Conservation (phyloP, 2,329 filamentous ascomycete genomes). For the Trichoderma polysporum region DNA sequence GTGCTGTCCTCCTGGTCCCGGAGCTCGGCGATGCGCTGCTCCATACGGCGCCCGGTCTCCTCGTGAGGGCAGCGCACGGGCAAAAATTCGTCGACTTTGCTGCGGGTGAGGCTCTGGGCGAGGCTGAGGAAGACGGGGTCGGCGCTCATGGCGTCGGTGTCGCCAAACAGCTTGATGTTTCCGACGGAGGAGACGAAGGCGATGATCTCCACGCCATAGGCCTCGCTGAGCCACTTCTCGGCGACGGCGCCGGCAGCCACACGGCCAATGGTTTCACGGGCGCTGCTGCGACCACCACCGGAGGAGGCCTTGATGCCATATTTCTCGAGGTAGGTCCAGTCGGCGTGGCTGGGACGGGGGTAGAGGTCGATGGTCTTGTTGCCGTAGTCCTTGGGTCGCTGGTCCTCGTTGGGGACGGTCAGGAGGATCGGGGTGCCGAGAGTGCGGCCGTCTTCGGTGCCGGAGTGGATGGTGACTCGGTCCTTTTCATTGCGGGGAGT, state of each 20-base stretch:
- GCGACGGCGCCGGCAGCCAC: conserved; percentile 90
- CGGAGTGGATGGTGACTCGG: background rate
- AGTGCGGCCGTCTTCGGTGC: conserved; percentile 61
- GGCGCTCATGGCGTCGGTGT: too few species aligned
- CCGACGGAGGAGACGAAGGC: conserved; percentile 88
- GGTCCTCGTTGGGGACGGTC: conserved; percentile 87
- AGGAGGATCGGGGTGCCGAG: conserved; percentile 87
- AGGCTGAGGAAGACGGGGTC: too few species aligned
- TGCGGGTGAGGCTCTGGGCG: too few species aligned
- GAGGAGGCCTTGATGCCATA: conserved; percentile 92
- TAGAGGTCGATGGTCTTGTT: conserved; percentile 86
- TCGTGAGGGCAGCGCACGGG: too few species aligned
- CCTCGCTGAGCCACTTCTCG: conserved; percentile 82
- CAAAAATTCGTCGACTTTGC: too few species aligned
- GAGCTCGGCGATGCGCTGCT: conserved; percentile 72
- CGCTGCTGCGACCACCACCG: conserved; percentile 85
- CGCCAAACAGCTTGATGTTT: too few species aligned
- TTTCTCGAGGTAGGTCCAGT: conserved; percentile 97
- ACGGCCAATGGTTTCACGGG: conserved; percentile 91
- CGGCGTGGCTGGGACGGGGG: conserved; percentile 88
- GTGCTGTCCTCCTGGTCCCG: conserved; percentile 82
- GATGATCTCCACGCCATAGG: conserved; percentile 86
- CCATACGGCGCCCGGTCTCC: conserved; percentile 78
- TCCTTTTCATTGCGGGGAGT: background rate
- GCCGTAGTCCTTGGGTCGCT: conserved; percentile 88